phyloP scores from a whole-genome alignment of 805 yeast species.

The Clavispora santaluciae region DNA sequence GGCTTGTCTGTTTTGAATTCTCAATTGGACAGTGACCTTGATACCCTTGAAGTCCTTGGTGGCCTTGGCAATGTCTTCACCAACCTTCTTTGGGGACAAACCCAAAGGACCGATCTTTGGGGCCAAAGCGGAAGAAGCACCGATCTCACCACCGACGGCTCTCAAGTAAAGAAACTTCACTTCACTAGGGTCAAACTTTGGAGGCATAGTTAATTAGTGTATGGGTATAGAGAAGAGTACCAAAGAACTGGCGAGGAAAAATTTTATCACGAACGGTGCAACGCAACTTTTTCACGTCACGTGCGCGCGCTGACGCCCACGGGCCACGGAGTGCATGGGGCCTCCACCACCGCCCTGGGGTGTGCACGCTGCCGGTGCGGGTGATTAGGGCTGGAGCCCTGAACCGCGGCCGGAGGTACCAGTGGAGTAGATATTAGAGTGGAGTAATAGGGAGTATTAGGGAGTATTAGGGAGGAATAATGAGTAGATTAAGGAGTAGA shows the following conservation, averaged over 20 bases:
- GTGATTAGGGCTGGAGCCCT: slow-evolving; percentile 19
- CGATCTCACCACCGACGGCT: slow-evolving; percentile 99
- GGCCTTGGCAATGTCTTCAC: slow-evolving; percentile 99
- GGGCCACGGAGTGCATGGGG: no score
- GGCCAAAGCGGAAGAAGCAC: slow-evolving; percentile 99
- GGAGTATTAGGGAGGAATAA: no score
- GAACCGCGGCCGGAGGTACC: background rate
- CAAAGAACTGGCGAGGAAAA: slow-evolving; percentile 8
- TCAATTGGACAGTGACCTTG: slow-evolving; percentile 97
- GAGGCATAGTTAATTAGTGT: slow-evolving; percentile 62
- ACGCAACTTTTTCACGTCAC: slow-evolving; percentile 8
- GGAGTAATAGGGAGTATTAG: no score
- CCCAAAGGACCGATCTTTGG: slow-evolving; percentile 99
- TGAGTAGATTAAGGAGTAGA: no score
- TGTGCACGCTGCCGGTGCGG: background rate
- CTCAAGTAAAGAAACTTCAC: slow-evolving; percentile 97
- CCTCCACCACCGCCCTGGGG: no score
- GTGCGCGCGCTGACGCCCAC: slow-evolving; percentile 4
- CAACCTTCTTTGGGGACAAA: slow-evolving; percentile 99
- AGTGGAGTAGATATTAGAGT: no score
- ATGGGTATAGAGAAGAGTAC: slow-evolving; percentile 10
- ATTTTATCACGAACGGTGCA: slow-evolving; percentile 12
- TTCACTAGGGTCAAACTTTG: slow-evolving; percentile 98
- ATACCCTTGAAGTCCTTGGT: slow-evolving; percentile 99
- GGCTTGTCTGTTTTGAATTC: slow-evolving; percentile 99